Evolutionary conservation across 768 basidiomycete genomes (phyloP), one percentile per base, ranked within the genome.

Genomic region (Boletus huronensis): DNA sequence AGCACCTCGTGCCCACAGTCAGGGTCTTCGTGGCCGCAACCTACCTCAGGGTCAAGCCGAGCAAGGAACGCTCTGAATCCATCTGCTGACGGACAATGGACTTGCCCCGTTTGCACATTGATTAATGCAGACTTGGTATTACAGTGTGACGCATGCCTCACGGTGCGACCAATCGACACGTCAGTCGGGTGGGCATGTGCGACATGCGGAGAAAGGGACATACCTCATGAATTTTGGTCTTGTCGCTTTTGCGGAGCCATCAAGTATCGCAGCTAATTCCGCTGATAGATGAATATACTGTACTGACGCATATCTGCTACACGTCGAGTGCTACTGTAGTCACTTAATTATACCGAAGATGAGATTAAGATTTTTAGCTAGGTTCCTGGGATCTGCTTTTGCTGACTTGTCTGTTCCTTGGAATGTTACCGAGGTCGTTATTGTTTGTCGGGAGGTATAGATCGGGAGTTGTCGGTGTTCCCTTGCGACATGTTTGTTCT

Each of bases 231-330:
- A 21, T 79, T 83, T 56, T 93, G 88, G 90, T 85, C 83, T 45
- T 94, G 93, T 73, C 70, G 71, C 16, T 79, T 77, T 51, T 94
- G 91, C 65, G 90, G 90, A 16, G 72, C 74, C 19, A 76, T 92
- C 48, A 91, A 90, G 68, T 67, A 62, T 9, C 63, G 59, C 25
- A 72, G 70, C 21, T 64, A 39, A 64, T 35, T 16, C 1, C 23
- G 14, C 34, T 26, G 16, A 31, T 40, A 28, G 47, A 45, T 17
- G 36, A 32, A 3, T 31, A 16, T 44, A 54, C n/a, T 31, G 32
- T 45, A 48, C 28, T 48, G 41, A 9, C 49, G 35, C 57, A 28
- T 1, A 17, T 44, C 2, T 28, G 26, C 23, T 45, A 29, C 40
- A 28, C 31, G 5, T 47, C 39, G 25, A 45, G 6, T 49, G 19